These are phyloP conservation scores for Penicillium sp. DNA, from an alignment of 2,329 filamentous ascomycete species.

Conservation along the genomic window DNA sequence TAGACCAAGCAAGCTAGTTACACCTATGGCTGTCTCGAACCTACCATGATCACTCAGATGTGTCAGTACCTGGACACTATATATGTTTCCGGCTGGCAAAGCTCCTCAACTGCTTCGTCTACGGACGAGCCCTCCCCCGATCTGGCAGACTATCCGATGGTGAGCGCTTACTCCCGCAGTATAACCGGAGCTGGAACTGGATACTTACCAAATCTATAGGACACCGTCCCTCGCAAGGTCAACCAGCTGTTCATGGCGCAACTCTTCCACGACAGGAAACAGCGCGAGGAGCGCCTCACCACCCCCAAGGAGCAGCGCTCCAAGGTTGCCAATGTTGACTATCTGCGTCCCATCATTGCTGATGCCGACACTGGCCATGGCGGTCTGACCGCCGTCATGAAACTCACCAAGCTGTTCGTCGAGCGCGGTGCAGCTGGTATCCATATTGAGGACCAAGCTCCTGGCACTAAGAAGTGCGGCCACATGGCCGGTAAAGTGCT, in stretches of 20 bases:
- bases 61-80: slow-evolving; percentile 98
- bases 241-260: slow-evolving; percentile 97
- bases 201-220: slow-evolving; percentile 56
- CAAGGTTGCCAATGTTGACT: slow-evolving; percentile 82
- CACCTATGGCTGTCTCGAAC: slow-evolving; percentile 96
- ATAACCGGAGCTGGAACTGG: not conserved
- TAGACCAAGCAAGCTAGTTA: slow-evolving; percentile 84
- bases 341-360: slow-evolving; percentile 91
- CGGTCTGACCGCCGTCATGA: slow-evolving; percentile 98
- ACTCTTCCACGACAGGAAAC: slow-evolving; percentile 99
- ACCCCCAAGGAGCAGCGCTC: slow-evolving; percentile 73
- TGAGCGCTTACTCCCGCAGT: slow-evolving; percentile 46
- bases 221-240: slow-evolving; percentile 98
- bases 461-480: slow-evolving; percentile 98
- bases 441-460: slow-evolving; percentile 98
- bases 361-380: slow-evolving; percentile 98
- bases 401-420: slow-evolving; percentile 95
- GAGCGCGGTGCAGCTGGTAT: slow-evolving; percentile 97
- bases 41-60: slow-evolving; percentile 99
- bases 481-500: slow-evolving; percentile 99
- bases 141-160: slow-evolving; percentile 95
- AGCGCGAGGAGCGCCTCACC: slow-evolving; percentile 89
- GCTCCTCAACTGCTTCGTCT: slow-evolving; percentile 90
- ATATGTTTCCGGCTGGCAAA: slow-evolving; percentile 99
- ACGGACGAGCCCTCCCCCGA: slow-evolving; percentile 97